A percentile compares a stretch with the other conserved stretches of the same genome.
phyloP scores from a whole-genome alignment of 2,329 filamentous ascomycete species.

The Pseudogymnoascus sp. region DNA sequence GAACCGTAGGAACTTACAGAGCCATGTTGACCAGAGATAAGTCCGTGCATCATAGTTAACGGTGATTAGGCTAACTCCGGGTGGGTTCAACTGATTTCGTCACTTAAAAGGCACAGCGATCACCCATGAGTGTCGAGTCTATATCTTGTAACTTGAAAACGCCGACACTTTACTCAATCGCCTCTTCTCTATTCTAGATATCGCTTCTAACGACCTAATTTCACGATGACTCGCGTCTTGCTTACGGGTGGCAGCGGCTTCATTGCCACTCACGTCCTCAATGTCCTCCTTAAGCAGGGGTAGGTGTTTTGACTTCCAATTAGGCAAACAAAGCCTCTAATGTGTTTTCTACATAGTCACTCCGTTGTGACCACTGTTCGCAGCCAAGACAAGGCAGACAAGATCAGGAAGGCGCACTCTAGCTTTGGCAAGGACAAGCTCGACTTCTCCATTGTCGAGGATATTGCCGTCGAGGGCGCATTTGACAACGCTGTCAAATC shows the following conservation, averaged over 20 bases:
- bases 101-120: no score
- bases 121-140: no score
- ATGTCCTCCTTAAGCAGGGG: constrained; percentile 30
- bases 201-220: no score
- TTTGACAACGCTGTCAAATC: constrained; percentile 46
- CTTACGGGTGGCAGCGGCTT: constrained; percentile 36
- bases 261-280: constrained; percentile 42
- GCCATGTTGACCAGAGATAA: no score
- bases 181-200: no score
- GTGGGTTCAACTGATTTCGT: no score
- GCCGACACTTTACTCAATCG: no score
- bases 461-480: constrained; percentile 59
- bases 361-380: constrained; percentile 37
- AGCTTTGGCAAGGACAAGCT: constrained; percentile 21
- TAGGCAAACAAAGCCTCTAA: not conserved
- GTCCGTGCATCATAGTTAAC: no score
- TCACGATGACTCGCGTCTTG: constrained; percentile 8
- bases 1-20: no score
- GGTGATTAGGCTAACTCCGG: not conserved
- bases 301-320: not conserved
- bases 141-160: no score
- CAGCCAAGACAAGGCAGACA: constrained; percentile 36
- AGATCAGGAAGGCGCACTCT: constrained; percentile 32
- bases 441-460: constrained; percentile 52
- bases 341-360: constrained; percentile 13